phyloP scores from a whole-genome alignment of 768 basidiomycete genomes.

The Tylopilus intermedius region DNA sequence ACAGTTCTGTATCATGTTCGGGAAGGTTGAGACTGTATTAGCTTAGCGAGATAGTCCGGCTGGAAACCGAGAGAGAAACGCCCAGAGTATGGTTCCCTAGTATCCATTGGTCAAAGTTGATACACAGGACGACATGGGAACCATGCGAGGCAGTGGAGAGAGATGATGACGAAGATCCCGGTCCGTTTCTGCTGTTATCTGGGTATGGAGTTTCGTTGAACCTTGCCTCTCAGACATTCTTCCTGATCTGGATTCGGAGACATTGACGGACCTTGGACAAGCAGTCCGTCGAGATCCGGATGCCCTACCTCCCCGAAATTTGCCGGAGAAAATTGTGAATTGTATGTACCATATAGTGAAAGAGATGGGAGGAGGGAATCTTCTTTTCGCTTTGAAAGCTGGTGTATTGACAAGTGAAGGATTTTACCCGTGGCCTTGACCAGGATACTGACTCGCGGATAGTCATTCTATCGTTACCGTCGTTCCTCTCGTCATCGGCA shows the following conservation, averaged over 20 bases:
- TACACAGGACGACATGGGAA: conserved; percentile 44
- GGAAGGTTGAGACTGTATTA: conserved; percentile 21
- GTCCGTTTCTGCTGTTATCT: conserved; percentile 19
- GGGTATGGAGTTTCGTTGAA: background rate
- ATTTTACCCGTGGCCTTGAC: background rate
- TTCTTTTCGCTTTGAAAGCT: conserved; percentile 67
- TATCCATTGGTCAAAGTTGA: conserved; percentile 28
- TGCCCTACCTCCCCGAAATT: conserved; percentile 63
- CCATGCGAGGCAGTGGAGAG: conserved; percentile 39
- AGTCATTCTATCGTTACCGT: conserved; percentile 62
- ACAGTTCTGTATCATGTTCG: background rate
- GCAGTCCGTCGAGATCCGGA: conserved; percentile 66
- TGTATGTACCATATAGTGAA: conserved; percentile 37
- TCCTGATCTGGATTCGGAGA: conserved; percentile 46
- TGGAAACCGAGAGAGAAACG: conserved; percentile 46
- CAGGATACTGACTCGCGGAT: background rate
- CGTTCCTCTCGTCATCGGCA: conserved; percentile 50
- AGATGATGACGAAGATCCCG: conserved; percentile 68
- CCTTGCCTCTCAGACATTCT: conserved; percentile 39
- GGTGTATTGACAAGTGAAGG: conserved; percentile 55
- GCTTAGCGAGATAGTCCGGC: conserved; percentile 51
- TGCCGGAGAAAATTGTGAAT: conserved; percentile 48
- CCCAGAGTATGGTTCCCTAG: conserved; percentile 57
- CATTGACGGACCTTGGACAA: conserved; percentile 48
- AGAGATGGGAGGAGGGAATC: conserved; percentile 52